Conservation (phyloP, 2,329 filamentous ascomycete genomes). For the Fusarium poae region DNA sequence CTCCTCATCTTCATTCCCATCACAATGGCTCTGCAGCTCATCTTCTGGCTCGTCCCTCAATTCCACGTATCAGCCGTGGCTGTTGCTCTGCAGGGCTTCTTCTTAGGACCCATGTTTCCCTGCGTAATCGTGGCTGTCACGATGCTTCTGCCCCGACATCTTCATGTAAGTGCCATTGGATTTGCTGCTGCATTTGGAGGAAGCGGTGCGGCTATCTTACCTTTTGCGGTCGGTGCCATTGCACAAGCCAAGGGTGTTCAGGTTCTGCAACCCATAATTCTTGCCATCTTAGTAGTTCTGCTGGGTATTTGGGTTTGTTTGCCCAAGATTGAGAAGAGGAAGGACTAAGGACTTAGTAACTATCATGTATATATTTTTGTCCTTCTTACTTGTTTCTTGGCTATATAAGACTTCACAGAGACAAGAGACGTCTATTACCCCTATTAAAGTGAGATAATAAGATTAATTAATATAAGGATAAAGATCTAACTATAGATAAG, state of each 20-base stretch:
- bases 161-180: constrained; percentile 82
- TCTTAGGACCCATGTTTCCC: constrained; percentile 82
- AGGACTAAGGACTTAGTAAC: constrained; percentile 44
- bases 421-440: not conserved
- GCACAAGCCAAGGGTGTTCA: constrained; percentile 68
- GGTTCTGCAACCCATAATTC: constrained; percentile 68
- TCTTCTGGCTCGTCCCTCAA: constrained; percentile 86
- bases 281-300: constrained; percentile 62
- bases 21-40: constrained; percentile 73
- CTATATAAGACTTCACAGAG: not conserved
- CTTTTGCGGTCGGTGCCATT: constrained; percentile 75
- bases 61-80: constrained; percentile 81
- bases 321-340: constrained; percentile 57
- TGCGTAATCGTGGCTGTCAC: constrained; percentile 78
- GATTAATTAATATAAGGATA: too few relatives aligned
- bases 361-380: too few relatives aligned
- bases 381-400: not conserved
- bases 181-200: constrained; percentile 83
- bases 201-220: constrained; percentile 74
- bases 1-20: constrained; percentile 72
- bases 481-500: too few relatives aligned
- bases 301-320: constrained; percentile 62
- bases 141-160: constrained; percentile 74
- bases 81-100: constrained; percentile 80
- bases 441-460: too few relatives aligned